Percentiles rank a stretch among this genome's conserved stretches.
phyloP scores from a whole-genome alignment of 371 early-diverging fungal species.

The Mortierella sp. region DNA sequence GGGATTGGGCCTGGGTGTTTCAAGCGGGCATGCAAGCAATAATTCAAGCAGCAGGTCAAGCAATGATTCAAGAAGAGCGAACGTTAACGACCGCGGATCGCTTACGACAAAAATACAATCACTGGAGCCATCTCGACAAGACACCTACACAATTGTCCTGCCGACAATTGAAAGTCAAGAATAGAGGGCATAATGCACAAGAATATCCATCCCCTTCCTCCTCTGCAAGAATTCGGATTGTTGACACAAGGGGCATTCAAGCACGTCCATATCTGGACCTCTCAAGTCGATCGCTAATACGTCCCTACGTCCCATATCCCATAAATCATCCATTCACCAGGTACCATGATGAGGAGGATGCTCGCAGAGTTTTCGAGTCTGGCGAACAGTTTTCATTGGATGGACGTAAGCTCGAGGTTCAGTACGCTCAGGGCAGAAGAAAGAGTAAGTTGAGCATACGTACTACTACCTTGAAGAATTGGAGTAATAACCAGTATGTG shows the following conservation, averaged over 20 bases:
- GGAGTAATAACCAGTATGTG: too few relatives aligned
- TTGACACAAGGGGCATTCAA: slow-evolving; percentile 5
- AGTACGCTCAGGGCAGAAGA: slow-evolving; percentile 45
- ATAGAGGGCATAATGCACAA: slow-evolving; percentile 3
- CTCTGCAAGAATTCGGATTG: slow-evolving; percentile 6
- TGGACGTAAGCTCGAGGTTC: slow-evolving; percentile 36
- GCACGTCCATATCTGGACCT: slow-evolving; percentile 8
- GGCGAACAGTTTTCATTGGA: slow-evolving; percentile 34
- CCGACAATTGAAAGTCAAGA: background rate
- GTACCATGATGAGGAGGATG: slow-evolving; percentile 42
- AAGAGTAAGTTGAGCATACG: slow-evolving; percentile 30
- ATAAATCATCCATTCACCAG: slow-evolving; percentile 18
- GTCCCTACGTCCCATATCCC: slow-evolving; percentile 5
- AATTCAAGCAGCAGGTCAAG: slow-evolving; percentile 8
- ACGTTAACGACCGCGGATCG: background rate
- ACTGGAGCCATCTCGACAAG: background rate
- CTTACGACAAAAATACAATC: background rate
- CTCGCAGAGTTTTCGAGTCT: slow-evolving; percentile 39
- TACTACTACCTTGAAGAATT: too few relatives aligned
- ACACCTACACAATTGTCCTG: background rate
- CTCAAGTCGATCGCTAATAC: slow-evolving; percentile 19
- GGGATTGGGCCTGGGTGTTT: slow-evolving; percentile 14
- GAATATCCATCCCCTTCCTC: slow-evolving; percentile 2
- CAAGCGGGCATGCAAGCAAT: slow-evolving; percentile 12
- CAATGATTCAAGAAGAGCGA: background rate